Conservation (phyloP, 2,329 filamentous ascomycete species). For the Talaromyces atroroseus region DNA sequence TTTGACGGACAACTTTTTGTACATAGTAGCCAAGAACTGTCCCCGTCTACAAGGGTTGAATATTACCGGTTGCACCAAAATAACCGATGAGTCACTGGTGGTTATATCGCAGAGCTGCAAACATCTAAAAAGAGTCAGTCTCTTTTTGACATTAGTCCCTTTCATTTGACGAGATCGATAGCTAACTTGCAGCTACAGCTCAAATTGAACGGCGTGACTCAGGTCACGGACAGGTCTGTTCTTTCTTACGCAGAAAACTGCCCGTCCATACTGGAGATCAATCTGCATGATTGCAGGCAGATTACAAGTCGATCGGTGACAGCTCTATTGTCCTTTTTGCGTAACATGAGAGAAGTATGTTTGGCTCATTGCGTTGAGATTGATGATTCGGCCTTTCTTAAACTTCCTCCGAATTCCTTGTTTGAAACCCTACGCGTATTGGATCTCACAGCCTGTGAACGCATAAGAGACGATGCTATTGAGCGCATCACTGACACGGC, state of each 20-base stretch:
- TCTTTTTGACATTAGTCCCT: constrained; percentile 9
- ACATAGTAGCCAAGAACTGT: constrained; percentile 74
- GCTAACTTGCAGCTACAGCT: constrained; percentile 48
- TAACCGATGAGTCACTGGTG: constrained; percentile 82
- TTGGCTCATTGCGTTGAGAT: constrained; percentile 80
- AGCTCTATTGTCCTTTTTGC: constrained; percentile 69
- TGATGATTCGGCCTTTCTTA: constrained; percentile 80
- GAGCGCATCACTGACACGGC: constrained; percentile 81
- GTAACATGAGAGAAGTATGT: constrained; percentile 81
- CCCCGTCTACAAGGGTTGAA: constrained; percentile 85
- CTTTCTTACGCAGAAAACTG: constrained; percentile 82
- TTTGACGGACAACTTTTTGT: constrained; percentile 76
- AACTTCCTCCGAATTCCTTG: constrained; percentile 60
- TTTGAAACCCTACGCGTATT: constrained; percentile 90
- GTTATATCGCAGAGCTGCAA: constrained; percentile 74
- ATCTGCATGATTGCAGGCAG: constrained; percentile 76
- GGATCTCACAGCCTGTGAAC: constrained; percentile 82
- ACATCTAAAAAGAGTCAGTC: constrained; percentile 74
- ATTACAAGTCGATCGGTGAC: constrained; percentile 82
- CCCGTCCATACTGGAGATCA: constrained; percentile 91
- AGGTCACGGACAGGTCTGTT: constrained; percentile 76
- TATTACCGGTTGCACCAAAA: constrained; percentile 75
- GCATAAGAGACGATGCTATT: constrained; percentile 79
- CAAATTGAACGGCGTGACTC: constrained; percentile 88
- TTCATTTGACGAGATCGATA: not conserved